Base-by-base conservation (phyloP, 2,329 filamentous ascomycete species). In the Zarea fungicola region DNA sequence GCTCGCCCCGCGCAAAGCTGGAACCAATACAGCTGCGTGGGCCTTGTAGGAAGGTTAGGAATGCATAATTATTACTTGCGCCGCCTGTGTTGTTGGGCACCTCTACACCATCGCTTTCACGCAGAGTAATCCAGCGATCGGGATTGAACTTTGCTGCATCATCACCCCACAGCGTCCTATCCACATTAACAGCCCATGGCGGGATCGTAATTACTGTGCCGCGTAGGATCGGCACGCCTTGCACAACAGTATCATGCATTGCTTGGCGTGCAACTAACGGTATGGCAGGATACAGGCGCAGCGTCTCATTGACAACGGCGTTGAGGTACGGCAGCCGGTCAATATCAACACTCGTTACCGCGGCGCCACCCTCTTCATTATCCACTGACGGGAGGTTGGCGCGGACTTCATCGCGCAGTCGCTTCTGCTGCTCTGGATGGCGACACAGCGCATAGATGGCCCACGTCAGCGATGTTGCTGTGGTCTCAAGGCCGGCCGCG, bases 21-120 rank as follows among this genome's bases (percentile, higher is more conserved):
- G 84, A 79, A 0, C 89, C 89, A 54, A 95, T 95, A 60, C 89
- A 95, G 57, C 83, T 85, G 44, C 89, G 71, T 0, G 89, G 88
- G 0, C 90, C 89, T 60, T 95, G 87, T 44, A 95, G 63, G 65
- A 95, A 95, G 0, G 87, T 91, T 63, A 91, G 62, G 54, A 85
- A 83, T 2, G 79, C 74, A 61, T 85, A 90, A 60, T 89, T 88
- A 48, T 75, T 84, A 2, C 72, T 71, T 0, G 84, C 82, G 5
- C 85, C 84, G 1, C 87, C 87, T 10, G n/a, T 10, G n/a, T 10
- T 31, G 29, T 4, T 31, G 29, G n/a, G 29, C 29, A 31, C 37
- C 28, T 9, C 16, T n/a, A 14, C n/a, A 54, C 53, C 55, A 36
- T 52, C 52, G 28, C 60, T 72, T 26, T 65, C 64, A n/a, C 64